Evolutionary conservation across 345 rosid species (phyloP).

Genomic region (Excoecaria cochinchinensis): DNA sequence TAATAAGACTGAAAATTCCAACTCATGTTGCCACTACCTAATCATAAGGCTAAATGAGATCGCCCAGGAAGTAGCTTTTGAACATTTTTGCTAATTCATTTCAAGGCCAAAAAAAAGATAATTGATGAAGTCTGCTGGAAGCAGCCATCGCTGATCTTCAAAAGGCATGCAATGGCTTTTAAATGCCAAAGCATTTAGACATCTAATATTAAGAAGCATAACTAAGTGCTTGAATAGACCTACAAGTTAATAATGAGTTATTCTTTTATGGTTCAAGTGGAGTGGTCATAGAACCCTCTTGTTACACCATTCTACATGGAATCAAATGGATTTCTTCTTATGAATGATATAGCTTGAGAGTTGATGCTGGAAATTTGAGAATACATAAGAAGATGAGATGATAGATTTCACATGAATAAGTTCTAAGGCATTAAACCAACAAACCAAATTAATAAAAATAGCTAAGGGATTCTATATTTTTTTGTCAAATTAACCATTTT

Average conservation of each 20-base stretch:
- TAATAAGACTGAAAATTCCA: background rate
- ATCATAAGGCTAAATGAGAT: background rate
- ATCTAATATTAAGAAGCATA: background rate
- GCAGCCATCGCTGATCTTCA: background rate
- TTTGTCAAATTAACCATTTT: background rate
- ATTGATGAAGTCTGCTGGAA: background rate
- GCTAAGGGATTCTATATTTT: background rate
- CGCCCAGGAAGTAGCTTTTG: background rate
- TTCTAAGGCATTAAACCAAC: background rate
- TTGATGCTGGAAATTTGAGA: background rate
- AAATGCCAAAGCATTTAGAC: background rate
- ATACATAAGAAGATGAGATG: background rate
- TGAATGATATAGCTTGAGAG: background rate
- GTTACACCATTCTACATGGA: background rate
- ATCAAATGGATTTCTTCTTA: background rate
- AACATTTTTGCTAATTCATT: background rate
- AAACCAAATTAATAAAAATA: background rate
- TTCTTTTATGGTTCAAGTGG: background rate
- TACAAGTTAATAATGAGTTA: background rate
- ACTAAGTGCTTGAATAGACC: background rate
- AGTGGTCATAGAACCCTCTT: background rate
- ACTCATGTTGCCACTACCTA: background rate
- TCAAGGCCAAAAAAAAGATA: background rate
- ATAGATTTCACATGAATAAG: background rate
- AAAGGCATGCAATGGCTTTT: background rate